Evolutionary conservation across 176 grass and related monocot genomes (phyloP).

Genomic region (Avena atlantica): DNA sequence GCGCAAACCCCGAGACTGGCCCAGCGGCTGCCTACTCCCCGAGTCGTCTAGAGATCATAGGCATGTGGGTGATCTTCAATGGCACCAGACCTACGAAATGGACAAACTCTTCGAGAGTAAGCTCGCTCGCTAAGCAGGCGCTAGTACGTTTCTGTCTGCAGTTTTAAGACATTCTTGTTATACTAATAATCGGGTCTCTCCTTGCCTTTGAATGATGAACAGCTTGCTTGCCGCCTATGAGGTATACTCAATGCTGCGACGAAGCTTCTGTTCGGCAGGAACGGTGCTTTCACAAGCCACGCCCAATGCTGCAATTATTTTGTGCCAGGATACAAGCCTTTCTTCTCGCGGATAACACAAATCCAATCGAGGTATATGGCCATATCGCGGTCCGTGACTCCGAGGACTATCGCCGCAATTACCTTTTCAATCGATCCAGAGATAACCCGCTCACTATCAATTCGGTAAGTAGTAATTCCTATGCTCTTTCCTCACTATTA

Average conservation of each 20-base stretch:
- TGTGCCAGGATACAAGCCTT: background rate
- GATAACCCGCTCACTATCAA: slow-evolving; percentile 4
- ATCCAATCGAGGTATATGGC: background rate
- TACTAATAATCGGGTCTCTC: background rate
- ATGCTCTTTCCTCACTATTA: background rate
- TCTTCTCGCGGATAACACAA: background rate
- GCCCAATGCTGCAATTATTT: background rate
- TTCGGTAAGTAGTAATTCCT: background rate
- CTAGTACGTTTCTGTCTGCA: background rate
- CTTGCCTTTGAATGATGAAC: background rate
- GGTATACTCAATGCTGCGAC: background rate
- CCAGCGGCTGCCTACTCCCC: background rate
- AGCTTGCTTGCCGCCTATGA: background rate
- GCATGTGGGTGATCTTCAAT: background rate
- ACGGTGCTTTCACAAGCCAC: background rate
- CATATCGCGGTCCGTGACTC: background rate
- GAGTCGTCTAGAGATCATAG: background rate
- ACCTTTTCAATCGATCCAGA: background rate
- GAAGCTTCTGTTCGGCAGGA: background rate
- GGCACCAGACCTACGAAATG: background rate
- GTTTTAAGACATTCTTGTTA: background rate
- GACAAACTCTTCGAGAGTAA: background rate
- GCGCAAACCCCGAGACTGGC: background rate
- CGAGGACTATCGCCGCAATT: slow-evolving; percentile 5
- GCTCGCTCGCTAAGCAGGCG: background rate